Percentiles rank a stretch among this genome's conserved stretches.
These are phyloP conservation scores for Penicillium sp. DNA, from an alignment of 2,329 filamentous ascomycete genomes.

Conservation along the genomic window DNA sequence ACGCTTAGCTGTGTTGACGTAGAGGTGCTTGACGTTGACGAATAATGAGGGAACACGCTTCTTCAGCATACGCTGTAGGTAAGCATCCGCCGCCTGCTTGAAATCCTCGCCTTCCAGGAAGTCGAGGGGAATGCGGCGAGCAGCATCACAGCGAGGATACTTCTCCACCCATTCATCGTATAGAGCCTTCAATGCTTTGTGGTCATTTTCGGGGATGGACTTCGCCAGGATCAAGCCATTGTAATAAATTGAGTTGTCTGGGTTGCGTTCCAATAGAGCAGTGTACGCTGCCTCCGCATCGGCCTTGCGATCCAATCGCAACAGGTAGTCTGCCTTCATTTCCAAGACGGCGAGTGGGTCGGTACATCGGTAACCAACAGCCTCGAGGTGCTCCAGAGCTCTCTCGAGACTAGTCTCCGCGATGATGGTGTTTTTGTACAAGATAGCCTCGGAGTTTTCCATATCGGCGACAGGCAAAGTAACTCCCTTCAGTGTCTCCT, in stretches of 20 bases:
- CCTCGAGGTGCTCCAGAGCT: conserved; percentile 83
- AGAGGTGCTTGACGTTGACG: conserved; percentile 93
- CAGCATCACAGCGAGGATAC: conserved; percentile 79
- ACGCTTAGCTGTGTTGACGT: conserved; percentile 75
- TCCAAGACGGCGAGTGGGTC: conserved; percentile 87
- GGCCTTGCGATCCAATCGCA: conserved; percentile 72
- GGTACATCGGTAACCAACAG: conserved; percentile 72
- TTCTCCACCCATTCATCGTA: conserved; percentile 81
- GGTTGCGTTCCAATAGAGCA: conserved; percentile 78
- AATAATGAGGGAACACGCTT: conserved; percentile 96
- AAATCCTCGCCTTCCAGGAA: conserved; percentile 85
- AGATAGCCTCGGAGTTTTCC: conserved; percentile 87
- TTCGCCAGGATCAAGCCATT: conserved; percentile 71
- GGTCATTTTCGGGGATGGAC: conserved; percentile 62
- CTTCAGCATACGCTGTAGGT: conserved; percentile 80
- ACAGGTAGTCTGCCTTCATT: conserved; percentile 78
- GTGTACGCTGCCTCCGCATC: conserved; percentile 83
- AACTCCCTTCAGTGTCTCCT: conserved; percentile 83
- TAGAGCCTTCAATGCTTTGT: conserved; percentile 67
- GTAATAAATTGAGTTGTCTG: conserved; percentile 86
- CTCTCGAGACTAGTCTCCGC: conserved; percentile 81
- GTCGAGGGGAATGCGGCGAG: conserved; percentile 82
- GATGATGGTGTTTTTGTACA: conserved; percentile 96
- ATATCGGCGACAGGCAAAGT: conserved; percentile 75
- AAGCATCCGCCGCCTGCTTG: conserved; percentile 71